Evolutionary conservation across 495 filamentous ascomycete species (phyloP).

Genomic region (Cenococcum geophilum): DNA sequence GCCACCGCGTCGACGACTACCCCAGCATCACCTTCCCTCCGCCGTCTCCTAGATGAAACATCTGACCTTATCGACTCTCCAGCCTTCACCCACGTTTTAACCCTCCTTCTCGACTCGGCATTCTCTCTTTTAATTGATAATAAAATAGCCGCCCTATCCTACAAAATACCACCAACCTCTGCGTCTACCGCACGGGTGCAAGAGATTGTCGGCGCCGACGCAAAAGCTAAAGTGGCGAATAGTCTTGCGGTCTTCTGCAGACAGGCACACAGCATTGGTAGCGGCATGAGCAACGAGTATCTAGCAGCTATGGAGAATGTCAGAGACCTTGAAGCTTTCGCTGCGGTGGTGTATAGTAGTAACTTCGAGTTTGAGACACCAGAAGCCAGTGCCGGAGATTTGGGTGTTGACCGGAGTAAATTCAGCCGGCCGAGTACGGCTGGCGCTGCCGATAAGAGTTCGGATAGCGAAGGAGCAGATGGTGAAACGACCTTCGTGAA

Average conservation of each 20-base stretch:
- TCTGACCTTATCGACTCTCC: conserved; percentile 94
- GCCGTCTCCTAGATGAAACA: conserved; percentile 90
- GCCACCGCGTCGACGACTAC: conserved; percentile 47
- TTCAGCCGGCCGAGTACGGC: conserved; percentile 27
- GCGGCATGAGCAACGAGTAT: conserved; percentile 83
- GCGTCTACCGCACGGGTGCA: conserved; percentile 41
- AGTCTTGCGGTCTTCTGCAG: conserved; percentile 78
- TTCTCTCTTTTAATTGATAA: conserved; percentile 75
- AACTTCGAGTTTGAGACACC: conserved; percentile 71
- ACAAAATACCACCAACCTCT: conserved; percentile 50
- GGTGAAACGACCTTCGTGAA: conserved; percentile 33
- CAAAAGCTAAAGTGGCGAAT: conserved; percentile 77
- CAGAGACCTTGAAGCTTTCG: conserved; percentile 84
- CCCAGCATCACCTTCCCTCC: conserved; percentile 55
- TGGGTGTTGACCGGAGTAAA: conserved; percentile 20
- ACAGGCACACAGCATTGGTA: conserved; percentile 85
- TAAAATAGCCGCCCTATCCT: conserved; percentile 71
- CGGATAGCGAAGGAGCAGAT: conserved; percentile 34
- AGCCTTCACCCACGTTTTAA: conserved; percentile 73
- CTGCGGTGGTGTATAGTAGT: conserved; percentile 87
- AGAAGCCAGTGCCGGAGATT: conserved; percentile 34
- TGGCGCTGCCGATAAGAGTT: conserved; percentile 38
- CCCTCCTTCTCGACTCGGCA: conserved; percentile 75
- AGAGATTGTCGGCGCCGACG: conserved; percentile 39
- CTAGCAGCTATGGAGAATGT: conserved; percentile 68